Percentiles rank a stretch among this genome's conserved stretches.
Conservation (phyloP, 371 early-diverging fungal genomes). For the Mucor plumbeus region DNA sequence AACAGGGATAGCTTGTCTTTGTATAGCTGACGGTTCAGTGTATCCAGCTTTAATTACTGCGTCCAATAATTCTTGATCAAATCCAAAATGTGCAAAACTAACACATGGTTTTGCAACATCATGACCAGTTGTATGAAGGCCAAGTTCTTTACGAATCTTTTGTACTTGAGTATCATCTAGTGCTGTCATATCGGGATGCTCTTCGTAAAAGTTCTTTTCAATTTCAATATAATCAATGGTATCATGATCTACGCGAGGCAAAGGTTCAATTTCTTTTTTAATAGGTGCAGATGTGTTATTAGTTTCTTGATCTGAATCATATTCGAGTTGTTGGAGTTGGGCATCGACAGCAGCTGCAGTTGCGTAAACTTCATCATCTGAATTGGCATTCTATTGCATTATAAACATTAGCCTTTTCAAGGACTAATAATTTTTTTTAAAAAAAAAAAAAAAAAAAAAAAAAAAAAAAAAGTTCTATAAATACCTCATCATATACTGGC, state of each 20-base stretch:
- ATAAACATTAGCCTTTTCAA: not conserved
- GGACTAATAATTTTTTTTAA: too few relatives aligned
- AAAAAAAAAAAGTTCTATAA: not conserved
- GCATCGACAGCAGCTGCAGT: conserved; percentile 80
- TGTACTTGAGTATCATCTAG: conserved; percentile 60
- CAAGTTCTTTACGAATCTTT: conserved; percentile 62
- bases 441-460: too few relatives aligned
- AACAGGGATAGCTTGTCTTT: conserved; percentile 79
- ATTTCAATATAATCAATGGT: conserved; percentile 74
- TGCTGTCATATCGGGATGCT: conserved; percentile 74
- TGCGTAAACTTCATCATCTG: conserved; percentile 89
- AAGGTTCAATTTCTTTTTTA: conserved; percentile 70
- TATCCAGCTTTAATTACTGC: conserved; percentile 69
- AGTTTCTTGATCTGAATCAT: conserved; percentile 39
- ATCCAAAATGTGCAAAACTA: conserved; percentile 89
- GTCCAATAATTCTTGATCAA: conserved; percentile 74
- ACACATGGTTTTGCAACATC: conserved; percentile 78
- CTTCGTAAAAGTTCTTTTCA: conserved; percentile 84
- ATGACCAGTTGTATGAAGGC: conserved; percentile 69
- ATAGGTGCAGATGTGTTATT: conserved; percentile 13
- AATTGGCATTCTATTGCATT: conserved; percentile 66
- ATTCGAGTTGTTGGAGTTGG: conserved; percentile 27
- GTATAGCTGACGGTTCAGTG: conserved; percentile 80
- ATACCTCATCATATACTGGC: conserved; percentile 59
- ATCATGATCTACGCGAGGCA: conserved; percentile 74